These are phyloP conservation scores for Calonectria pteridis DNA, from an alignment of 2,329 filamentous ascomycete species.

Conservation along the genomic window DNA sequence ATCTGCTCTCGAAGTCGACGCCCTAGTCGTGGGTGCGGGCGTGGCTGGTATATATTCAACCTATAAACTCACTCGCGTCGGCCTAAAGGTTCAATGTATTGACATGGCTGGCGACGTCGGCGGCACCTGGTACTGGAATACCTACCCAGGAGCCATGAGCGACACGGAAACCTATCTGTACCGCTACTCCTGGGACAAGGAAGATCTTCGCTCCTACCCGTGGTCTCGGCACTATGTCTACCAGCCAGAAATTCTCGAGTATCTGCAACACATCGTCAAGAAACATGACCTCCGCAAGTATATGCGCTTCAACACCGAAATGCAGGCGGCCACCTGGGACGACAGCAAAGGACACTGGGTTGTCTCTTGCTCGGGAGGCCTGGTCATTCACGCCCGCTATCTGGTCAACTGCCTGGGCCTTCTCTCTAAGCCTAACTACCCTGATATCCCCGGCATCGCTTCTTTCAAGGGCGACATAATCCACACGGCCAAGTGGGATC, in stretches of 20 bases:
- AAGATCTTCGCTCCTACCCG: slow-evolving; percentile 22
- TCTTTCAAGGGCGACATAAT: slow-evolving; percentile 50
- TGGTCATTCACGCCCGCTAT: neutral
- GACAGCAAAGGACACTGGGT: slow-evolving; percentile 45
- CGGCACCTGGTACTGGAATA: slow-evolving; percentile 31
- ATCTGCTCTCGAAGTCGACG: neutral
- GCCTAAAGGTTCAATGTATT: slow-evolving; percentile 19
- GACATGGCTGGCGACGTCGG: slow-evolving; percentile 25
- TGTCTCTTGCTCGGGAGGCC: slow-evolving; percentile 37
- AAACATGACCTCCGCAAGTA: slow-evolving; percentile 44
- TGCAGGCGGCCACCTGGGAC: slow-evolving; percentile 50
- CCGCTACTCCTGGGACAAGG: slow-evolving; percentile 30
- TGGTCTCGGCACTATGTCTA: slow-evolving; percentile 29
- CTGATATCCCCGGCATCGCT: neutral
- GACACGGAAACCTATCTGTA: slow-evolving; percentile 28
- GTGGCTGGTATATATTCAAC: slow-evolving; percentile 25
- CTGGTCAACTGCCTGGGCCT: slow-evolving; percentile 6
- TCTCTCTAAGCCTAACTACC: slow-evolving; percentile 14
- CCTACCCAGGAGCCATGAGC: slow-evolving; percentile 30
- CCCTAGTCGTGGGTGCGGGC: slow-evolving; percentile 26
- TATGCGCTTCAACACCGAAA: slow-evolving; percentile 55
- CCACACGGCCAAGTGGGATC: slow-evolving; percentile 54
- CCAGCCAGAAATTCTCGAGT: slow-evolving; percentile 28
- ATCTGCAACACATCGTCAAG: slow-evolving; percentile 25
- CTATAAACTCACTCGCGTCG: neutral